Evolutionary conservation across 805 yeast species (phyloP), one percentile per base, ranked within the genome.

Genomic region (Ogataea paraovalis): DNA sequence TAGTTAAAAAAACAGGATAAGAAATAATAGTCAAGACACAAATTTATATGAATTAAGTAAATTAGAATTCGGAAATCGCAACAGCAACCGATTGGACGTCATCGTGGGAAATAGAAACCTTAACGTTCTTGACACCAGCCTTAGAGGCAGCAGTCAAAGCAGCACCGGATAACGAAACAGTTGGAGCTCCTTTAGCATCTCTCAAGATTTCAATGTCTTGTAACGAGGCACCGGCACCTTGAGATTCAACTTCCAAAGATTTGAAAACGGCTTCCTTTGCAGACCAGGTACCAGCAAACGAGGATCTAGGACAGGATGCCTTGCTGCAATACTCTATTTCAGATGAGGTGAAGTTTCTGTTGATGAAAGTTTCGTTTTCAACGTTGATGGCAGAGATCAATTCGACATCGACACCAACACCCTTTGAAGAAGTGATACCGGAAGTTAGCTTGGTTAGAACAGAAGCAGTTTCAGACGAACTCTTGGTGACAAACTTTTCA

Each of bases 191-290:
- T 47, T 81, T 82, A 43, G 71, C 56, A 55, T 78, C 83, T 61
- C 92, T 84, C 25, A 73, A 59, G 60, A 94, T 87, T 73, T 92
- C 98, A 69, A 94, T 95, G 51, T 89, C 96, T 66, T 78, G 80
- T 72, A 94, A 78, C 30, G 96, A 76, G 34, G 99, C 98, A 52
- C 98, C 99, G 14, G 92, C 97, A 50, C 99, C 99, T 65, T 83
- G 80, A 41, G 96, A 82, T 62, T 79, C 78, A 53, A 88, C 96
- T 52, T 94, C 91, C 63, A 94, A 75, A 18, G 96, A 87, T 75
- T 94, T 94, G 83, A 94, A 94, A 32, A 91, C 97, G 39, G 99
- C 99, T 74, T 94, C 99, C 73, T 94, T 94, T 40, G 99, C 99
- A 27, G 97, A 88, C 99, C 99, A 94, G 39, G 96, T 86, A 42